Conservation (phyloP, 2,329 filamentous ascomycete genomes). For the Fusarium solani-melongenae region DNA sequence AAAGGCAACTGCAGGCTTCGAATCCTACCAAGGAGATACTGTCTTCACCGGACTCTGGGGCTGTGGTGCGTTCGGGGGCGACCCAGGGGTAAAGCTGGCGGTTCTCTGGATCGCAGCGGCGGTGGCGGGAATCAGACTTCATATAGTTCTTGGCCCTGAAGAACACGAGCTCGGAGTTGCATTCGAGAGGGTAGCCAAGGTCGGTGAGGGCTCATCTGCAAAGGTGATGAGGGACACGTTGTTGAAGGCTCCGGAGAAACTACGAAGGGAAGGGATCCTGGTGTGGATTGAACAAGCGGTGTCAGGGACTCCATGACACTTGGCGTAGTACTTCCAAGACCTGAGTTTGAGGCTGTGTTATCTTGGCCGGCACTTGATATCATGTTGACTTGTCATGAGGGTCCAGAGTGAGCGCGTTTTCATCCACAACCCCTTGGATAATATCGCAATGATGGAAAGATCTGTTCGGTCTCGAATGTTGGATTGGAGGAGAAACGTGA, state of each 20-base stretch:
- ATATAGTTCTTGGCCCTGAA: constrained; percentile 27
- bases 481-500: not conserved
- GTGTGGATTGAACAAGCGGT: constrained; percentile 22
- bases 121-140: constrained; percentile 31
- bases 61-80: constrained; percentile 50
- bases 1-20: constrained; percentile 46
- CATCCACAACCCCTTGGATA: not conserved
- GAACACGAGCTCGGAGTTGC: constrained; percentile 30
- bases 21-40: constrained; percentile 23
- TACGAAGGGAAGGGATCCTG: constrained; percentile 19
- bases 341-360: not conserved
- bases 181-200: constrained; percentile 9
- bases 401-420: not conserved
- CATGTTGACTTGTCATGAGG: not conserved
- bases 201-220: constrained; percentile 6
- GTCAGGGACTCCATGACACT: not conserved
- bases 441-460: not conserved
- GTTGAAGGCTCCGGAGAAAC: constrained; percentile 4
- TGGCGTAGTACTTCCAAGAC: not conserved
- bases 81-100: constrained; percentile 46
- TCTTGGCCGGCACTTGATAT: not conserved
- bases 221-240: constrained; percentile 8
- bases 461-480: not conserved
- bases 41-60: constrained; percentile 49
- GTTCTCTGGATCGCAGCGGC: constrained; percentile 49